Conservation (phyloP, 257 asterid genomes). For the Marsdenia floribunda region DNA sequence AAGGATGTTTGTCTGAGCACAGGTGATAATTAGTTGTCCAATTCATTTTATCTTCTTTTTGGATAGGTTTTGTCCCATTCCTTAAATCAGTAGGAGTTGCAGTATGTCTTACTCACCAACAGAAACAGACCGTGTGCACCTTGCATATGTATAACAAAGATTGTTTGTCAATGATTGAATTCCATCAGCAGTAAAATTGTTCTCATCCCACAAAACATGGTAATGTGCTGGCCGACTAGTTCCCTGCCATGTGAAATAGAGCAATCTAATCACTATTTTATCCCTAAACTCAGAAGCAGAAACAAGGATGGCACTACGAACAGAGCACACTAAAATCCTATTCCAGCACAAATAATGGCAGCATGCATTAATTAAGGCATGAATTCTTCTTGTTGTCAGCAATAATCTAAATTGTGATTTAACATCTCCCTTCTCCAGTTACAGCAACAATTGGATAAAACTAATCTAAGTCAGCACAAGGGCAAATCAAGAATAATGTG, state of each 20-base stretch:
- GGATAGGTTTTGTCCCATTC: not conserved
- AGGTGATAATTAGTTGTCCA: too few species aligned
- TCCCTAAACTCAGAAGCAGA: not conserved
- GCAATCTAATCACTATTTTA: not conserved
- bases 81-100: not conserved
- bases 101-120: slow-evolving; percentile 52
- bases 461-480: not conserved
- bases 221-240: slow-evolving; percentile 99
- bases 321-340: not conserved
- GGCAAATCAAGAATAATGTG: not conserved
- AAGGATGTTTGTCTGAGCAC: not conserved
- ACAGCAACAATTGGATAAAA: not conserved
- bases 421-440: not conserved
- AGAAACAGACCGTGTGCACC: slow-evolving; percentile 96
- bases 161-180: slow-evolving; percentile 92
- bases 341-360: not conserved
- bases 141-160: slow-evolving; percentile 92
- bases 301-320: not conserved
- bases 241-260: slow-evolving; percentile 42
- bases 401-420: not conserved
- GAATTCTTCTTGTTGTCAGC: not conserved
- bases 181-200: slow-evolving; percentile 92
- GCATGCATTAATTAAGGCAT: not conserved
- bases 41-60: too few species aligned
- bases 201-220: slow-evolving; percentile 97